Evolutionary conservation across 768 basidiomycete genomes (phyloP).

Genomic region (Daedalea quercina): DNA sequence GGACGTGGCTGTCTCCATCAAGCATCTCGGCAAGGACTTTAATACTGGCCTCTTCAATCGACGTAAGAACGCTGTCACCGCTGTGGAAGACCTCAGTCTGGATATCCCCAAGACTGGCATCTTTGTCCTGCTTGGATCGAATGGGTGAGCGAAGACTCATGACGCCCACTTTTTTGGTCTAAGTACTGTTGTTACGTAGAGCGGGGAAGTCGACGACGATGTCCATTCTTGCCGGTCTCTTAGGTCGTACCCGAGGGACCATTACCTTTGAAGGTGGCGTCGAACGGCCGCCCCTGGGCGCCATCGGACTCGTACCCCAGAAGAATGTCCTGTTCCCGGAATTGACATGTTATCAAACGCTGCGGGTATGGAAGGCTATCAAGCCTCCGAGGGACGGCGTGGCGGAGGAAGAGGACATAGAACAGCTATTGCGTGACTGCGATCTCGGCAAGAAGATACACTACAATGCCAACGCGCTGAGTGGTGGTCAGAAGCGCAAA

Average conservation of each 20-base stretch:
- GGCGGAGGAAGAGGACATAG: constrained; percentile 46
- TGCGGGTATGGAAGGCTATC: constrained; percentile 66
- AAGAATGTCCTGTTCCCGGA: constrained; percentile 81
- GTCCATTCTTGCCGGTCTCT: constrained; percentile 58
- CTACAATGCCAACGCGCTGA: constrained; percentile 57
- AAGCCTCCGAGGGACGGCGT: constrained; percentile 38
- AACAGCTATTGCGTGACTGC: constrained; percentile 64
- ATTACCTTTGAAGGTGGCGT: constrained; percentile 50
- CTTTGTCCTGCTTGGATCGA: constrained; percentile 72
- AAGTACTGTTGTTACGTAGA: constrained; percentile 26
- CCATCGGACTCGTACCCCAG: constrained; percentile 76
- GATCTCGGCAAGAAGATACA: constrained; percentile 67
- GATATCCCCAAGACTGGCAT: constrained; percentile 68
- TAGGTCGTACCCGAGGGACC: constrained; percentile 52
- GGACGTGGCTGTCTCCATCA: constrained; percentile 54
- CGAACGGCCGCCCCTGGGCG: constrained; percentile 52
- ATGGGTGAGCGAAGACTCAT: constrained; percentile 35
- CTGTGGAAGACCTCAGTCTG: constrained; percentile 59
- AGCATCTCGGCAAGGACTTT: constrained; percentile 54
- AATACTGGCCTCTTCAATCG: constrained; percentile 39
- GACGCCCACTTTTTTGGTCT: not conserved
- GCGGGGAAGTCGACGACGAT: constrained; percentile 75
- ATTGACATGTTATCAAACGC: constrained; percentile 65
- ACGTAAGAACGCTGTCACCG: constrained; percentile 45
- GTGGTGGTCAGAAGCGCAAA: constrained; percentile 80